Conservation (phyloP, 1,139 yeast genomes). For the Wickerhamomyces sp. region DNA sequence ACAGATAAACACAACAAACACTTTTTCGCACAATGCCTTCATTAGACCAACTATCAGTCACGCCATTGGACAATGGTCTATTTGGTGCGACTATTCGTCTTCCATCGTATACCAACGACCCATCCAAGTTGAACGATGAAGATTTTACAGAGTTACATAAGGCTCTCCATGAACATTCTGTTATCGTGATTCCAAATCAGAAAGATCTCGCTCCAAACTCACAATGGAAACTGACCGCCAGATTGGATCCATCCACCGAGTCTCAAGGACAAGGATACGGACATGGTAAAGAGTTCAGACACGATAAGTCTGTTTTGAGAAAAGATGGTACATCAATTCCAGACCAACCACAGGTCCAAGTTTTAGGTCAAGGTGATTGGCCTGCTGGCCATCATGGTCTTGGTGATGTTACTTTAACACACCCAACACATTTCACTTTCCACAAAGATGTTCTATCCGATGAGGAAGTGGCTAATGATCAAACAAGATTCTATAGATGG, state of each 20-base stretch:
- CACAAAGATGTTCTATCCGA: slow-evolving; percentile 63
- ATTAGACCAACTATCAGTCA: slow-evolving; percentile 24
- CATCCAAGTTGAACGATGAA: slow-evolving; percentile 58
- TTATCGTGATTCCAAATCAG: slow-evolving; percentile 68
- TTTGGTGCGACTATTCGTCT: slow-evolving; percentile 65
- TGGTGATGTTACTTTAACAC: slow-evolving; percentile 63
- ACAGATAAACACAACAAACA: neutral
- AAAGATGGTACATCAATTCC: slow-evolving; percentile 81
- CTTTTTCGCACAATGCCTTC: slow-evolving; percentile 10
- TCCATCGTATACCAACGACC: slow-evolving; percentile 69
- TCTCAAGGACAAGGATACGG: slow-evolving; percentile 59
- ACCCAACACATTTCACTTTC: slow-evolving; percentile 78
- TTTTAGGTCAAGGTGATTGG: slow-evolving; percentile 77
- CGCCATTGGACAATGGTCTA: slow-evolving; percentile 45
- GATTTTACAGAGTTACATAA: slow-evolving; percentile 59
- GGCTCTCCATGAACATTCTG: slow-evolving; percentile 64
- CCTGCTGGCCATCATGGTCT: slow-evolving; percentile 65
- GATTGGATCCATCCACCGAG: slow-evolving; percentile 70
- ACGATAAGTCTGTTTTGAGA: slow-evolving; percentile 66
- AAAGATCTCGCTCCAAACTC: slow-evolving; percentile 61
- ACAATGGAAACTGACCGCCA: slow-evolving; percentile 67
- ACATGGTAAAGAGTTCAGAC: slow-evolving; percentile 81
- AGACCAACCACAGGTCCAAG: slow-evolving; percentile 81
- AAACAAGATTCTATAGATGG: slow-evolving; percentile 87
- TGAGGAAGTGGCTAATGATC: slow-evolving; percentile 53